Conservation (phyloP, 805 yeast genomes). For the Torulaspora franciscae region DNA sequence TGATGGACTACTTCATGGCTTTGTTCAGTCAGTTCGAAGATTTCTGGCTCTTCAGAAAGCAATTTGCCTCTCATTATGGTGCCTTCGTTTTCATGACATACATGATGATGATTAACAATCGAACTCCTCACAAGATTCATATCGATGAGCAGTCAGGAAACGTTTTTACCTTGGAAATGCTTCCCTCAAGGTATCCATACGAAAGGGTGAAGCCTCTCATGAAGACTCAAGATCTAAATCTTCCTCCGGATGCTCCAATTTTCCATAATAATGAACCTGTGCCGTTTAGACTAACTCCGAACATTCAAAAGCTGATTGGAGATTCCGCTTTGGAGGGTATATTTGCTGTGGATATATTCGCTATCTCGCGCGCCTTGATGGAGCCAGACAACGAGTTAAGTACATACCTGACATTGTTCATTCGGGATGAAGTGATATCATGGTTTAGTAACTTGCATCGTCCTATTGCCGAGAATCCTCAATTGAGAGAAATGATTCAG, state of each 20-base stretch:
- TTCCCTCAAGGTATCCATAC: constrained; percentile 73
- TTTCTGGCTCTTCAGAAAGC: constrained; percentile 95
- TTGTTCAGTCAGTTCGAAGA: constrained; percentile 79
- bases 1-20: constrained; percentile 70
- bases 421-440: constrained; percentile 89
- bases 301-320: constrained; percentile 88
- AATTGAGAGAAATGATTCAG: constrained; percentile 78
- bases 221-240: constrained; percentile 35
- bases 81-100: constrained; percentile 87
- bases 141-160: constrained; percentile 77
- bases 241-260: constrained; percentile 57
- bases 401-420: constrained; percentile 87
- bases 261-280: constrained; percentile 90
- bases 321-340: constrained; percentile 92
- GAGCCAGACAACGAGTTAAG: constrained; percentile 92
- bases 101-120: constrained; percentile 86
- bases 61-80: constrained; percentile 91
- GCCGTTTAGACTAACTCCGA: constrained; percentile 95
- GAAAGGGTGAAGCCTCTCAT: constrained; percentile 39
- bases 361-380: constrained; percentile 79
- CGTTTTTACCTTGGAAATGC: constrained; percentile 92
- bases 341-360: constrained; percentile 74
- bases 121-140: constrained; percentile 91
- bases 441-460: constrained; percentile 91
- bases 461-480: constrained; percentile 76